A percentile compares a stretch with the other conserved stretches of the same genome.
phyloP scores from a whole-genome alignment of 768 basidiomycete species.

The Trichaptum fuscoviolaceum region DNA sequence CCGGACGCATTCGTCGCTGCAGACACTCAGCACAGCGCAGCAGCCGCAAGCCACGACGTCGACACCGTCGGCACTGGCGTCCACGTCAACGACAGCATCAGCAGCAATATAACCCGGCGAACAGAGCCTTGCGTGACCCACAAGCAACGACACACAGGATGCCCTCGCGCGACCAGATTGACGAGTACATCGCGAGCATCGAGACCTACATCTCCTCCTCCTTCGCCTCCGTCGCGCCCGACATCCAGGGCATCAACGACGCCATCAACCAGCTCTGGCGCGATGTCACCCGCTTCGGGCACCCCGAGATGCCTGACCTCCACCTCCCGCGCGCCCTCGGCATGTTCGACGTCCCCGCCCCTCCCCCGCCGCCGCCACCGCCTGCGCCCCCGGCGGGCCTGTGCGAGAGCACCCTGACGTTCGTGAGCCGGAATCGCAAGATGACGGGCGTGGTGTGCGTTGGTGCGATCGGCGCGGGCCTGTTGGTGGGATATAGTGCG shows the following conservation, averaged over 20 bases:
- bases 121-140: background rate
- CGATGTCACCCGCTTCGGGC: constrained; percentile 79
- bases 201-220: constrained; percentile 59
- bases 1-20: background rate
- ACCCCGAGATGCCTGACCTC: constrained; percentile 45
- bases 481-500: constrained; percentile 53
- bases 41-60: background rate
- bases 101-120: background rate
- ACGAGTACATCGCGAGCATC: constrained; percentile 62
- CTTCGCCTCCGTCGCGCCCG: constrained; percentile 49
- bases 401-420: constrained; percentile 43
- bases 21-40: background rate
- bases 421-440: constrained; percentile 58
- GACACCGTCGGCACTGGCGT: background rate
- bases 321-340: constrained; percentile 56
- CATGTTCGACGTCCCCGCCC: constrained; percentile 62
- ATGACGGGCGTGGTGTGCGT: constrained; percentile 47
- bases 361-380: constrained; percentile 49
- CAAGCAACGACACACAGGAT: constrained; percentile 11
- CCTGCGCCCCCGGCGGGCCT: constrained; percentile 43
- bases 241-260: constrained; percentile 61
- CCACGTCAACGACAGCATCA: background rate
- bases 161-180: constrained; percentile 57
- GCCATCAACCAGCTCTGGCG: constrained; percentile 65
- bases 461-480: constrained; percentile 54